Conservation (phyloP, 192 early-diverging fungal genomes). For the Coemansia sp. region DNA sequence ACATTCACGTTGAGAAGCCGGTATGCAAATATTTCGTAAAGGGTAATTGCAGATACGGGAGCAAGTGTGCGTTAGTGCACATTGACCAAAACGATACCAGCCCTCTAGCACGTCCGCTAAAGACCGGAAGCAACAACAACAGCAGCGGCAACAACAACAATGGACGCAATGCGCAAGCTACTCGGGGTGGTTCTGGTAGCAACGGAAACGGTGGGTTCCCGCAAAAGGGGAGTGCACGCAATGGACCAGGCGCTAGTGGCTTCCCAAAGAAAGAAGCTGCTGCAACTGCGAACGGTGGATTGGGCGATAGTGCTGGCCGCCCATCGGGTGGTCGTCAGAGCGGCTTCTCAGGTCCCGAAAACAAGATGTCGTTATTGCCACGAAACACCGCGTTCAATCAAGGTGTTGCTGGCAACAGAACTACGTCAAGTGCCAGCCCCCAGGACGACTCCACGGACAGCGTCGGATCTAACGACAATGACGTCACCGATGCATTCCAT, state of each 20-base stretch:
- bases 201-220: not conserved
- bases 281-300: constrained; percentile 7
- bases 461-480: constrained; percentile 18
- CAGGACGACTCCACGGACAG: constrained; percentile 13
- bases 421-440: constrained; percentile 16
- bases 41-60: constrained; percentile 80
- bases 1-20: constrained; percentile 60
- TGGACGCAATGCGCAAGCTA: constrained; percentile 11
- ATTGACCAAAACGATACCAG: constrained; percentile 13
- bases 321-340: not conserved
- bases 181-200: constrained; percentile 2
- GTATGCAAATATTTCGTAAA: constrained; percentile 79
- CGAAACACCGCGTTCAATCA: not conserved
- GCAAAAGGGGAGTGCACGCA: constrained; percentile 6
- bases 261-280: constrained; percentile 20
- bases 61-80: constrained; percentile 66
- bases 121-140: constrained; percentile 9
- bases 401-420: constrained; percentile 1
- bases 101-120: not conserved
- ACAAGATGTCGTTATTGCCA: constrained; percentile 6
- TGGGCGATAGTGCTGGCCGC: constrained; percentile 28
- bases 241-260: constrained; percentile 7
- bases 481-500: constrained; percentile 1
- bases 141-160: not conserved
- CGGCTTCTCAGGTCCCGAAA: constrained; percentile 2